Evolutionary conservation across 257 asterid genomes (phyloP), one percentile per base, ranked within the genome.

Genomic region (Anisodus acutangulus): DNA sequence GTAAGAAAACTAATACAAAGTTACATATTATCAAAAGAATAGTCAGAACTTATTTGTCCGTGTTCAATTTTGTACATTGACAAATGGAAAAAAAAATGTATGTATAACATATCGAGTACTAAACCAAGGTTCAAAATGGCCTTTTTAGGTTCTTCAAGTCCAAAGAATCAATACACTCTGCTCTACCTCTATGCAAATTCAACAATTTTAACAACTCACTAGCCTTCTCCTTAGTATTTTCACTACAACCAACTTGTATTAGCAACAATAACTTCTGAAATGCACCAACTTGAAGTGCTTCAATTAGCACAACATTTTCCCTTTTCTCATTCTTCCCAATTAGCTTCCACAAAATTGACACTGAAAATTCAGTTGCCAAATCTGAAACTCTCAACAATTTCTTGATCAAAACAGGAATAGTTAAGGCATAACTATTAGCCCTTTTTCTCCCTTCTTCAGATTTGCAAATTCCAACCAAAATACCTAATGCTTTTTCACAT

Each of bases 401-500:
- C 94, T 92, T 92, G 84, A 91, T 91, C 82, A 92, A 8, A 35
- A 90, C 60, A 31, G 96, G 93, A 12, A 86, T 60, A 0, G 91
- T 84, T 6, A 92, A 83, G 41, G 88, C 93, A 82, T 87, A 85
- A 4, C 55, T 85, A 41, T 64, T 67, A 4, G 82, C 93, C 83
- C 79, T 90, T 67, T 70, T 87, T 31, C 78, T 87, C 45, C 89
- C 96, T 74, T 87, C 87, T 3, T 17, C 83, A 3, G 47, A 59
- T 12, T 88, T 84, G 87, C 93, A 91, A 55, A 92, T 83, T 71
- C 87, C 90, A 13, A 87, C 87, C 86, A 92, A 58, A 84, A 91
- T 88, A 3, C 91, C 94, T n/a, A 92, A 85, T 37, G 88, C 92
- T 70, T 88, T 91, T 87, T 92, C 96, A 9, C 91, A 85, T 47